A percentile compares a stretch with the other conserved stretches of the same genome.
Conservation (phyloP, 352 stramenopile species). For the Phytophthora nicotianae region DNA sequence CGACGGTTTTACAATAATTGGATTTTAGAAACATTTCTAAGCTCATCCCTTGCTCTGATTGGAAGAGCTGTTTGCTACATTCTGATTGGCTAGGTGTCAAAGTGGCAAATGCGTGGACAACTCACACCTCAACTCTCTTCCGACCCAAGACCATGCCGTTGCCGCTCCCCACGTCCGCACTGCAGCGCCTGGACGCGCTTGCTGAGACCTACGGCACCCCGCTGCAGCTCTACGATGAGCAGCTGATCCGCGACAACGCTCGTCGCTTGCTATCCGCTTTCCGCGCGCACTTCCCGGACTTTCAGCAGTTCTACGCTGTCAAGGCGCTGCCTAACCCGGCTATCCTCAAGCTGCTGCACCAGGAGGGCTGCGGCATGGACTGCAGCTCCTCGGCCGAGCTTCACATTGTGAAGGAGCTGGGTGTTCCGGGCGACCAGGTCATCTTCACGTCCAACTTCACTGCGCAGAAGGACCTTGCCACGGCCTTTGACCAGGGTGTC, state of each 20-base stretch:
- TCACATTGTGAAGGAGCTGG: slow-evolving; percentile 76
- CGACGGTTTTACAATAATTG: no score
- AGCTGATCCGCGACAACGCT: slow-evolving; percentile 84
- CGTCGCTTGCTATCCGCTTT: slow-evolving; percentile 73
- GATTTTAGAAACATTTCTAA: slow-evolving; percentile 14
- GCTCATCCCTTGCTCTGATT: slow-evolving; percentile 28
- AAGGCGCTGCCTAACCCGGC: slow-evolving; percentile 91
- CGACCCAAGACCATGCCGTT: slow-evolving; percentile 49
- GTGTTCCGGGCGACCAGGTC: slow-evolving; percentile 73
- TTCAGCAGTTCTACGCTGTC: slow-evolving; percentile 90
- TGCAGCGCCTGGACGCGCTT: slow-evolving; percentile 69
- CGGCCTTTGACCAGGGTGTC: slow-evolving; percentile 78
- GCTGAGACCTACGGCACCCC: slow-evolving; percentile 81
- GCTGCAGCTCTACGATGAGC: slow-evolving; percentile 90
- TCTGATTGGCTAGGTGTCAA: not conserved
- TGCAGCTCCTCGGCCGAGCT: slow-evolving; percentile 89
- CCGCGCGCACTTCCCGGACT: slow-evolving; percentile 76
- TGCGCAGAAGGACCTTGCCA: slow-evolving; percentile 67
- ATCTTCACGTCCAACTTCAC: slow-evolving; percentile 94
- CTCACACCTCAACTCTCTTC: slow-evolving; percentile 24
- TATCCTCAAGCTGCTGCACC: slow-evolving; percentile 81
- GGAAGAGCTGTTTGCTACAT: slow-evolving; percentile 19
- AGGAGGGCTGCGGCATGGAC: slow-evolving; percentile 90
- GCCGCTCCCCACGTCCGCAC: slow-evolving; percentile 45
- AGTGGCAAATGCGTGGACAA: slow-evolving; percentile 21